Base-by-base conservation (phyloP, 179 eudicot genomes). In the Heliamphora pulchella region DNA sequence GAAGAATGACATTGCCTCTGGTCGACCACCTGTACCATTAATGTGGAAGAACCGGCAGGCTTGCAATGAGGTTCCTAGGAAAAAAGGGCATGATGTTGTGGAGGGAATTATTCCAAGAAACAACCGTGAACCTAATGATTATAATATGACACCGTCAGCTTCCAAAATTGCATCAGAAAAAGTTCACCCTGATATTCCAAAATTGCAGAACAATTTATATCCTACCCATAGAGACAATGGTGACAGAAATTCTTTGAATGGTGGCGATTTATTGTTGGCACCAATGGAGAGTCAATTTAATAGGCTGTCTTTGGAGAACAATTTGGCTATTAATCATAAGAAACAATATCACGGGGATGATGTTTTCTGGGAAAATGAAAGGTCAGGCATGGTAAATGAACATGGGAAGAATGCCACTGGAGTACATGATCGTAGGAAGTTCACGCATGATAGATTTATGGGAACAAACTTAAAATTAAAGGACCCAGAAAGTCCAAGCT, bases 31-130 rank as follows among this genome's bases (percentile, higher is more conserved):
- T 80, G 81, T 83, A 78, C 91, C 94, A 81, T 81, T 90, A 89
- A 78, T 85, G 86, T 88, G 98, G 97, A 96, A 96, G 83, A 91
- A 91, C 78, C 90, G 86, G 76, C 91, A 86, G 77, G 93, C 91
- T 71, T 76, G 84, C 78, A 96, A 96, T 86, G 96, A 90, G 64
- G 84, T 83, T 41, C 89, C 93, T n/a, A 87, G 77, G 86, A 90
- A 83, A 81, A 89, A 89, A 62, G 91, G 87, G 59, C 73, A 81
- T 83, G 90, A 88, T 84, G 78, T 86, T 83, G 83, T 82, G 75
- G 88, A 89, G 76, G 88, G 91, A 62, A 71, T 75, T 50, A 74
- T 82, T 76, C 86, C 81, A 18, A 87, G 87, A 81, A 85, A 80
- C 80, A 85, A 87, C 69, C 59, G 58, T 77, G 87, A 75, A 53